phyloP scores from a whole-genome alignment of 495 filamentous ascomycete genomes.

The Terfezia claveryi region DNA sequence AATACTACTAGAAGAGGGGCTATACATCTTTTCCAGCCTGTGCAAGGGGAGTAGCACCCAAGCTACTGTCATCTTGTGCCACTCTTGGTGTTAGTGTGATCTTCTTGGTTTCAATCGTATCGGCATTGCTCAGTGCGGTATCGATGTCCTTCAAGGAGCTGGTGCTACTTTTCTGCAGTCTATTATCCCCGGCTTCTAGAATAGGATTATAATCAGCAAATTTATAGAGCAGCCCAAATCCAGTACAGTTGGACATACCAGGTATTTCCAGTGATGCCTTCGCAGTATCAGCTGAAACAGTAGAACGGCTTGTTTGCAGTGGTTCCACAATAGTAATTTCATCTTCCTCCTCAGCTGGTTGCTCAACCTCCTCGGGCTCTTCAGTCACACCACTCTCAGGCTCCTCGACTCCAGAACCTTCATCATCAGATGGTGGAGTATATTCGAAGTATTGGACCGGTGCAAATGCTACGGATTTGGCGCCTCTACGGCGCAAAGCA shows the following conservation, averaged over 20 bases:
- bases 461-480: conserved; percentile 75
- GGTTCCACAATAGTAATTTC: conserved; percentile 19
- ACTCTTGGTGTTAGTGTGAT: conserved; percentile 90
- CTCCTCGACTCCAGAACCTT: conserved; percentile 30
- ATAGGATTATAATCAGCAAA: too few relatives aligned
- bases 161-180: conserved; percentile 27
- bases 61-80: conserved; percentile 42
- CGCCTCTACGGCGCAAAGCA: conserved; percentile 66
- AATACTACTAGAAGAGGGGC: too few relatives aligned
- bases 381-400: neutral
- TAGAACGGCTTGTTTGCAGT: neutral
- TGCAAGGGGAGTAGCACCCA: conserved; percentile 1
- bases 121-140: neutral
- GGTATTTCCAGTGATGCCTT: conserved; percentile 7
- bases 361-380: conserved; percentile 23
- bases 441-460: conserved; percentile 71
- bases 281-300: neutral
- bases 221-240: too few relatives aligned
- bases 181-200: conserved; percentile 24
- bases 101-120: conserved; percentile 61
- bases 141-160: conserved; percentile 48
- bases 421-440: conserved; percentile 61
- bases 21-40: too few relatives aligned
- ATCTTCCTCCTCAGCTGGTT: conserved; percentile 13
- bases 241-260: too few relatives aligned